Evolutionary conservation across 106 monocot species (phyloP), one percentile per base, ranked within the genome.

Genomic region (Allium cepa): DNA sequence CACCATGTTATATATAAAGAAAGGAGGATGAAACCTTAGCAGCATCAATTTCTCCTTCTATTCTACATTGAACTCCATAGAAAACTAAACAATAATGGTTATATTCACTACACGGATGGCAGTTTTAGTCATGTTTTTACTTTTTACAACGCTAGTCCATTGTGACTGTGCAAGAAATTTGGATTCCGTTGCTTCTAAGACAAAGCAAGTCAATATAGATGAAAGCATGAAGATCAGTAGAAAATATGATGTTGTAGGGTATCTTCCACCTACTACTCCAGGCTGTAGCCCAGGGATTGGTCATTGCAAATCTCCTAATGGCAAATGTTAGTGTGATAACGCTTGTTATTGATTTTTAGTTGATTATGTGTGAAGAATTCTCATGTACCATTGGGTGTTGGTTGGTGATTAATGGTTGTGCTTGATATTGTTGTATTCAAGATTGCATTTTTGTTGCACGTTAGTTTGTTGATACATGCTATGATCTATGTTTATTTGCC

Each of bases 191-290:
- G 62, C 62, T 9, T 36, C 62, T 62, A 55, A 55, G 53, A 55
- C 7, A 14, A 62, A 45, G 10, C 27, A 11, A 36, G 36, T 9
- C 46, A 13, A 3, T 3, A 11, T 45, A 36, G 27, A 26, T n/a
- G 27, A 36, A 12, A 28, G 62, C 14, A 27, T 46, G 36, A 28
- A 62, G 62, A 12, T 15, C 15, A 11, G 11, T 62, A 28, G 10
- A 36, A 28, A 28, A 4, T 12, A 36, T 2, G 62, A 36, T 36
- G 9, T 26, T 10, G 1, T 62, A 14, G 62, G 28, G 22, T 62
- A 62, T 62, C 62, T 62, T 62, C 62, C 62, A 10, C 62, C 62
- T 7, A 62, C 62, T 27, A 62, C 11, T 27, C 62, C 62, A 17
- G 62, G 62, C 3, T 62, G 27, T 36, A 62, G 62, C 27, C 62